Base-by-base conservation (phyloP, 164 flowering plant species). In the Vitis cinerea region DNA sequence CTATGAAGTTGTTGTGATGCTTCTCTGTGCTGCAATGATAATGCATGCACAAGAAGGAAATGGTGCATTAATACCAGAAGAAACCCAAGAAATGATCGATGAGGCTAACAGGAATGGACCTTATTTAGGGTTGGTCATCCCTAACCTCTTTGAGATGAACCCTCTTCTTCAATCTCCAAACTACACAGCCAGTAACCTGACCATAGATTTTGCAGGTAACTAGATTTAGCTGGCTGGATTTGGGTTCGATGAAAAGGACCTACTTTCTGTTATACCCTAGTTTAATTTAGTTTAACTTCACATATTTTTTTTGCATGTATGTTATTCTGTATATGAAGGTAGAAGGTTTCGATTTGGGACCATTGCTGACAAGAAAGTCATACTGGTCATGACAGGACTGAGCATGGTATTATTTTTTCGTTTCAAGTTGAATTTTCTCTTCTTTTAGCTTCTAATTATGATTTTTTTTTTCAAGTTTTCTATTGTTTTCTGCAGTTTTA, bases 341-440 rank as follows among this genome's bases (percentile, higher is more conserved):
- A 65, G 67, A 50, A 70, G 78, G 52, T 75, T 75, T 58, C 66
- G 78, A n/a, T 69, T 75, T 57, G 74, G 78, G 70, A 29, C 50
- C 12, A 48, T 75, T 54, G 63, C 3, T 6, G 37, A 61, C 37
- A 70, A 75, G 50, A 23, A 68, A 47, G 79, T 76, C 14, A 58
- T 76, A 15, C 50, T 72, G 15, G 79, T 76, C 44, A 76, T 76
- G 79, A 76, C 79, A 5, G 79, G 79, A 37, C 48, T 76, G 37
- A 50, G 72, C 65, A 64, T 76, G 75, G 79, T 76, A 71, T 50
- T 16, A 17, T 29, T 19, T 16, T 60, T 3, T 12, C 47, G 9
- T 23, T 19, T 2, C 47, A 23, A 23, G 27, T 23, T 37, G 44
- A 37, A 37, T 37, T 6, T 6, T 6, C 44, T 37, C 7, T 37